phyloP scores from a whole-genome alignment of 306 rosid species.

The Ammopiptanthus mongolicus region DNA sequence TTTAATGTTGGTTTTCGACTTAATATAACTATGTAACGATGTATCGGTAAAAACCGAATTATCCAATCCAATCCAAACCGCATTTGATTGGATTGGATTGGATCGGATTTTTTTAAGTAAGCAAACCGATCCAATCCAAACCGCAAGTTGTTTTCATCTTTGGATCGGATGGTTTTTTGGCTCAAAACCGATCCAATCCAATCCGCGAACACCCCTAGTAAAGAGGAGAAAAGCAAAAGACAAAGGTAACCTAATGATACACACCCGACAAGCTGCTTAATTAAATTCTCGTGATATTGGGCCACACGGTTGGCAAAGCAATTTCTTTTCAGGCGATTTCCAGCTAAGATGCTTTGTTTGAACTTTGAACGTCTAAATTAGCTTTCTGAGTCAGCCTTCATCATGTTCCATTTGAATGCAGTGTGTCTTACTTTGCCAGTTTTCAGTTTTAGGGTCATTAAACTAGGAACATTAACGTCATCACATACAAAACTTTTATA shows the following conservation, averaged over 20 bases:
- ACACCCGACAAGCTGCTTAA: conserved; percentile 20
- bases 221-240: neutral
- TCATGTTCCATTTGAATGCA: conserved; percentile 11
- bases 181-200: too few relatives aligned
- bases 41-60: too few relatives aligned
- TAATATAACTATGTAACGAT: too few relatives aligned
- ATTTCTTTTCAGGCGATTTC: conserved; percentile 8
- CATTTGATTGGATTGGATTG: too few relatives aligned
- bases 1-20: too few relatives aligned
- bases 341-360: conserved; percentile 36
- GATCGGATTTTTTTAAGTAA: too few relatives aligned
- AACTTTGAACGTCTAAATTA: conserved; percentile 24
- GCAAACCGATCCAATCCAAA: too few relatives aligned
- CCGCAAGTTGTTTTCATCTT: too few relatives aligned
- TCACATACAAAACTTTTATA: neutral
- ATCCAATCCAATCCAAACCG: too few relatives aligned
- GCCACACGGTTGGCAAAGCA: conserved; percentile 19
- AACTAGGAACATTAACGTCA: neutral
- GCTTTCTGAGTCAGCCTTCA: conserved; percentile 19
- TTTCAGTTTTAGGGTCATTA: neutral
- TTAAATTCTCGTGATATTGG: conserved; percentile 7
- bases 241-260: conserved; percentile 26
- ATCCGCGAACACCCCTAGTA: too few relatives aligned
- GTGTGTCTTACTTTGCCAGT: neutral
- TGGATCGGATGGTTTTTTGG: too few relatives aligned